phyloP scores from a whole-genome alignment of 2,329 filamentous ascomycete species.

The Diplodia seriata region DNA sequence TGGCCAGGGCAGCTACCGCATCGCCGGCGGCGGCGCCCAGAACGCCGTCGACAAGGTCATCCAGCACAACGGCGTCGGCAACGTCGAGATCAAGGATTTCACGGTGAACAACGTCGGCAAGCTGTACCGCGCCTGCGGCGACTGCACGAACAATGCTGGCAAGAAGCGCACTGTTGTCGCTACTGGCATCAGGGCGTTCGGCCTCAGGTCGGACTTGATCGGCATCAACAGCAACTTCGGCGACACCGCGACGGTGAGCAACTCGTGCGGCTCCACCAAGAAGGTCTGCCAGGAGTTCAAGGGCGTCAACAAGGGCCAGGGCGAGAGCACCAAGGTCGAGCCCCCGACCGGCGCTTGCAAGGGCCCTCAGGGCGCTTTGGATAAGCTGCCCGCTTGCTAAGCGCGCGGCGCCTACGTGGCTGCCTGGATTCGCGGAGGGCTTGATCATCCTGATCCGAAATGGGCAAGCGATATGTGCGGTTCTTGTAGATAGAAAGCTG shows the following conservation, averaged over 20 bases:
- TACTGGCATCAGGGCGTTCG: slow-evolving; percentile 54
- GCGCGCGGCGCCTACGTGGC: background rate
- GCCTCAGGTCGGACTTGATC: slow-evolving; percentile 51
- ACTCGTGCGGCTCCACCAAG: slow-evolving; percentile 37
- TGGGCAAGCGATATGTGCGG: no score
- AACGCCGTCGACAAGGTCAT: slow-evolving; percentile 51
- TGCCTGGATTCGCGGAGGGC: background rate
- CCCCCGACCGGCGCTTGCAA: background rate
- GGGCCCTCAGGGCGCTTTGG: background rate
- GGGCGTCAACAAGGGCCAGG: slow-evolving; percentile 37
- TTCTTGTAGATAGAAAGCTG: no score
- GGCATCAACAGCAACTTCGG: slow-evolving; percentile 62
- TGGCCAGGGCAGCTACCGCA: slow-evolving; percentile 45
- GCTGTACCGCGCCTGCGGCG: slow-evolving; percentile 53
- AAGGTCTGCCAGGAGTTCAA: slow-evolving; percentile 47
- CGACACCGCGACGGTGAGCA: slow-evolving; percentile 52
- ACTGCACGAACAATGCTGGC: slow-evolving; percentile 49
- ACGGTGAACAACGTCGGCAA: slow-evolving; percentile 47
- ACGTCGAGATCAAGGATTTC: slow-evolving; percentile 48
- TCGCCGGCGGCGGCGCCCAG: slow-evolving; percentile 51
- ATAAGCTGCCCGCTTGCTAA: background rate
- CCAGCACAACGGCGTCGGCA: slow-evolving; percentile 52
- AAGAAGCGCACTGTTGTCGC: slow-evolving; percentile 48
- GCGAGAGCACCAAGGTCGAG: background rate
- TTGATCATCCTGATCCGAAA: background rate